Evolutionary conservation across 2,329 filamentous ascomycete species (phyloP).

Genomic region (Pochonia chlamydosporia): DNA sequence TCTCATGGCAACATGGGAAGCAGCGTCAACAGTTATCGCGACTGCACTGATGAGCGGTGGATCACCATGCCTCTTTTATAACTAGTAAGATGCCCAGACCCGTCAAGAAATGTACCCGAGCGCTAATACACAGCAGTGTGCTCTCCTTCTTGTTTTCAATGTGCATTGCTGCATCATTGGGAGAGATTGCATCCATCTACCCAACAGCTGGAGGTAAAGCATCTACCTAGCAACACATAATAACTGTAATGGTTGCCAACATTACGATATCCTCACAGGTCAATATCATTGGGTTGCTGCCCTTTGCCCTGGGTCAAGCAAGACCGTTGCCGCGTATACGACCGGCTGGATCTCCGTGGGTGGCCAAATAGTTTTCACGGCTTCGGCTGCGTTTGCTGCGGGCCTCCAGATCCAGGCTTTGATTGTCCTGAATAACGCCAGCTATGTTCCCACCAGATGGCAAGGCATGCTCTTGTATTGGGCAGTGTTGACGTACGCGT

Average conservation of each 20-base stretch:
- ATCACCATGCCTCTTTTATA: slow-evolving; percentile 39
- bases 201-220: slow-evolving; percentile 25
- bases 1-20: slow-evolving; percentile 47
- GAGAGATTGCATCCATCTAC: slow-evolving; percentile 32
- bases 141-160: slow-evolving; percentile 34
- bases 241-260: too few relatives aligned
- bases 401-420: slow-evolving; percentile 37
- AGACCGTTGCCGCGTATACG: slow-evolving; percentile 9
- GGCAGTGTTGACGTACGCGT: slow-evolving; percentile 31
- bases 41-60: slow-evolving; percentile 38
- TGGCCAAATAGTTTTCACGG: slow-evolving; percentile 38
- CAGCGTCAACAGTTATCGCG: slow-evolving; percentile 38
- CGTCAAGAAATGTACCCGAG: background rate
- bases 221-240: too few relatives aligned
- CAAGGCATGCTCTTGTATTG: slow-evolving; percentile 43
- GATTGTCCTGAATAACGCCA: slow-evolving; percentile 34
- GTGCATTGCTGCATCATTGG: slow-evolving; percentile 31
- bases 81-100: slow-evolving; percentile 23
- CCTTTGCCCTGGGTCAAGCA: slow-evolving; percentile 15
- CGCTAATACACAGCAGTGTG: slow-evolving; percentile 23
- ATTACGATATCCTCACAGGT: slow-evolving; percentile 18
- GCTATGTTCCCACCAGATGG: slow-evolving; percentile 35
- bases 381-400: slow-evolving; percentile 40
- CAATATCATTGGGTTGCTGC: slow-evolving; percentile 42
- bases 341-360: slow-evolving; percentile 41